These are phyloP conservation scores for Phytopythium boreale DNA, from an alignment of 352 stramenopile genomes.

Conservation along the genomic window DNA sequence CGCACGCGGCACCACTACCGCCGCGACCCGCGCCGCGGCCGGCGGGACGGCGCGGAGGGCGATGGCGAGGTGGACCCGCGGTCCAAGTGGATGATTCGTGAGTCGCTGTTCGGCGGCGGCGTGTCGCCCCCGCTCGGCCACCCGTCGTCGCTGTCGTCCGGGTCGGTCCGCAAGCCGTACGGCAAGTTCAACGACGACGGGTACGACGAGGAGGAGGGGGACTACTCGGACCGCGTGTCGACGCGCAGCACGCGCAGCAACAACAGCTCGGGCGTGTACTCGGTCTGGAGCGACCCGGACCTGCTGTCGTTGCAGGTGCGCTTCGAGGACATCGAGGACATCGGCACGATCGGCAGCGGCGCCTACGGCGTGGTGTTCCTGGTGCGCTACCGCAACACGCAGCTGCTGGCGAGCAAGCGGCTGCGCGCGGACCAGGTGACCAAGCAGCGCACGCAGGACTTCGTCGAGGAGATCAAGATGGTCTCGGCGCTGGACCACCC, in stretches of 20 bases:
- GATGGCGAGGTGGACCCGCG: neutral
- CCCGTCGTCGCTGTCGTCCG: slow-evolving; percentile 1
- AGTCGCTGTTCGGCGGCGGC: slow-evolving; percentile 30
- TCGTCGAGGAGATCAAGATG: slow-evolving; percentile 58
- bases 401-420: slow-evolving; percentile 37
- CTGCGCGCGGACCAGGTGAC: slow-evolving; percentile 32
- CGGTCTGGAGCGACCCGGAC: slow-evolving; percentile 33
- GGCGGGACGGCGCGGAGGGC: slow-evolving; percentile 5
- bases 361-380: slow-evolving; percentile 34
- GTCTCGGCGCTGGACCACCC: slow-evolving; percentile 39
- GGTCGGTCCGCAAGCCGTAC: slow-evolving; percentile 18
- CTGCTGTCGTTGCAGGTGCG: slow-evolving; percentile 31
- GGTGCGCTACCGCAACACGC: slow-evolving; percentile 28
- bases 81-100: slow-evolving; percentile 11
- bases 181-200: slow-evolving; percentile 12
- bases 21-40: neutral
- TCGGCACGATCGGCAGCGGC: slow-evolving; percentile 29
- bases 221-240: slow-evolving; percentile 26
- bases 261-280: too few species aligned
- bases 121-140: slow-evolving; percentile 28
- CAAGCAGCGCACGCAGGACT: slow-evolving; percentile 33
- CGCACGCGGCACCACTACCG: neutral
- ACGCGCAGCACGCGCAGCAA: slow-evolving; percentile 34
- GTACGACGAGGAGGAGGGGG: slow-evolving; percentile 20
- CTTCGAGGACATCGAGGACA: slow-evolving; percentile 44